Evolutionary conservation across 2,329 filamentous ascomycete genomes (phyloP).

Genomic region (Claviceps humidiphila): DNA sequence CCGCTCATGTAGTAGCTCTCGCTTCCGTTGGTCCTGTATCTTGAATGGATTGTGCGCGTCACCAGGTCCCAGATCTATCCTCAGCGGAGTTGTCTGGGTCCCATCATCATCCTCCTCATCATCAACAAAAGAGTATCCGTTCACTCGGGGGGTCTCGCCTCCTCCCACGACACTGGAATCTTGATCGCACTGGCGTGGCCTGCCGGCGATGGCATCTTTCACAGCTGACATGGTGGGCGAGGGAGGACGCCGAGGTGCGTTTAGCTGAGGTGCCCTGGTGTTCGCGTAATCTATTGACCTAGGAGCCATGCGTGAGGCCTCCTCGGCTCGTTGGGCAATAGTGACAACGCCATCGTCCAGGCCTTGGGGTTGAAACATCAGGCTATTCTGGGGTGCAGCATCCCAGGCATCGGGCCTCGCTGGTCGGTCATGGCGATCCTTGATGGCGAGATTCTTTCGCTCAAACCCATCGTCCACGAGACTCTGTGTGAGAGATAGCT

Average conservation of each 20-base stretch:
- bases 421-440: constrained; percentile 55
- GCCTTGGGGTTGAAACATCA: constrained; percentile 74
- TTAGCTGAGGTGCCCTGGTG: constrained; percentile 55
- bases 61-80: constrained; percentile 44
- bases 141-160: constrained; percentile 75
- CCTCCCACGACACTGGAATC: constrained; percentile 45
- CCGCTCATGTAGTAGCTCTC: constrained; percentile 71
- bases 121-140: constrained; percentile 89
- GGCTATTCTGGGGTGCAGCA: constrained; percentile 57
- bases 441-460: constrained; percentile 47
- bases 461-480: constrained; percentile 44
- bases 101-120: constrained; percentile 46
- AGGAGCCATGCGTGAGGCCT: constrained; percentile 58
- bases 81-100: constrained; percentile 14
- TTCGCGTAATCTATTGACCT: constrained; percentile 72
- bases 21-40: constrained; percentile 57
- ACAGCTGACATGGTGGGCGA: constrained; percentile 79
- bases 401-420: constrained; percentile 70
- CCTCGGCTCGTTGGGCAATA: constrained; percentile 53
- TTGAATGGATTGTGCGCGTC: constrained; percentile 67
- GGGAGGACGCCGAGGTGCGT: constrained; percentile 36
- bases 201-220: constrained; percentile 69
- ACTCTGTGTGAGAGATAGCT: constrained; percentile 30
- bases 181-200: constrained; percentile 46
- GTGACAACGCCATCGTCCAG: constrained; percentile 49